Percentiles rank a stretch among this genome's conserved stretches.
phyloP scores from a whole-genome alignment of 805 yeast genomes.

The Tetrapisispora nanseiensis region DNA sequence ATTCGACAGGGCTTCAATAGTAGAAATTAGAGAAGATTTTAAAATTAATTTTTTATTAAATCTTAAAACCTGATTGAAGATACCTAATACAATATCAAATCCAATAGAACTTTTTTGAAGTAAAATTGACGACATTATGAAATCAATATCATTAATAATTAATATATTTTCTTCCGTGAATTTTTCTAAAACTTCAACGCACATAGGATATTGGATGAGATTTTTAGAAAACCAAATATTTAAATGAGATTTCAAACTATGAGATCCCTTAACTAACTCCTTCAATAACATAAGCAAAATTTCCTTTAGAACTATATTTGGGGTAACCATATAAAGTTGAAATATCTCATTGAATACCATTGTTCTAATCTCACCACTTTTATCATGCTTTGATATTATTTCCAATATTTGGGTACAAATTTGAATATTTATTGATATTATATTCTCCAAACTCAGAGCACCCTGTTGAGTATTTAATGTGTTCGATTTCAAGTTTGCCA shows the following conservation, averaged over 20 bases:
- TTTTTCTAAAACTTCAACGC: conserved; percentile 38
- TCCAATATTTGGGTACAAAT: background rate
- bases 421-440: background rate
- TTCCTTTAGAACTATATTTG: conserved; percentile 56
- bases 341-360: conserved; percentile 64
- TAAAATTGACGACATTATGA: conserved; percentile 37
- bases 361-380: conserved; percentile 27
- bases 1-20: conserved; percentile 46
- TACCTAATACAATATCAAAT: background rate
- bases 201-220: conserved; percentile 46
- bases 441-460: background rate
- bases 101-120: background rate
- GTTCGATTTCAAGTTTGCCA: background rate
- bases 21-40: conserved; percentile 70
- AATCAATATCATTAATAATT: conserved; percentile 45
- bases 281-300: conserved; percentile 70
- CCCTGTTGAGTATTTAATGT: background rate
- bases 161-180: conserved; percentile 65
- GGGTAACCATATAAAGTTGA: conserved; percentile 61
- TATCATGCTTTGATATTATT: background rate
- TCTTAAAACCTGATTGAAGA: conserved; percentile 33
- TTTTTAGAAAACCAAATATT: conserved; percentile 88
- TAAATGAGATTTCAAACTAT: conserved; percentile 82
- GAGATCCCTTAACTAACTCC: conserved; percentile 71
- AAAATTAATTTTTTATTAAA: conserved; percentile 50